Evolutionary conservation across 768 basidiomycete genomes (phyloP).

Genomic region (Psilocybe cyanescens): DNA sequence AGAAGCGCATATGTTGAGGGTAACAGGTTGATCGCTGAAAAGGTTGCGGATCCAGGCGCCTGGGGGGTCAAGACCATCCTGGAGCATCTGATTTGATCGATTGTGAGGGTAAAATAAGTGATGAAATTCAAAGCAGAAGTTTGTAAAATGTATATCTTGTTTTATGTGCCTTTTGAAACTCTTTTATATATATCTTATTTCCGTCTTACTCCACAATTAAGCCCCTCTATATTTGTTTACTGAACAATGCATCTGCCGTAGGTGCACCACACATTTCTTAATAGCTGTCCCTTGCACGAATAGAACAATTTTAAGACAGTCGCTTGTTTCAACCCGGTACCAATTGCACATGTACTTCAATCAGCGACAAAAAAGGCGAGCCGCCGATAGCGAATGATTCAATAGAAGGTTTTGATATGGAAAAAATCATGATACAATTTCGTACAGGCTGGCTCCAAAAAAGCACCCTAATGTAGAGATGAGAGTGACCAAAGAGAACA

Average conservation of each 20-base stretch:
- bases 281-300: no score
- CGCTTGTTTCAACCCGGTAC: no score
- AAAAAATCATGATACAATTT: background rate
- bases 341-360: no score
- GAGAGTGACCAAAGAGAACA: background rate
- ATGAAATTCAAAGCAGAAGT: background rate
- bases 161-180: background rate
- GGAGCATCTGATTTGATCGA: conserved; percentile 45
- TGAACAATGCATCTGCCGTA: no score
- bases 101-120: background rate
- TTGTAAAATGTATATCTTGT: background rate
- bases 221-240: no score
- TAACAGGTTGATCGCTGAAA: conserved; percentile 60
- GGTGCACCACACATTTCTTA: no score
- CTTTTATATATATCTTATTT: no score
- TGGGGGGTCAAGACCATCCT: conserved; percentile 85
- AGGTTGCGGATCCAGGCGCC: conserved; percentile 85
- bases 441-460: background rate
- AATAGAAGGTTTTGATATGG: no score
- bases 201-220: no score
- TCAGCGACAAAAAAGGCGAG: no score
- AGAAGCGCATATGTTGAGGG: conserved; percentile 87
- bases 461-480: background rate
- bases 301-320: no score
- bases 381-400: no score